Evolutionary conservation across 2,329 filamentous ascomycete species (phyloP).

Genomic region (Clonostachys solani): DNA sequence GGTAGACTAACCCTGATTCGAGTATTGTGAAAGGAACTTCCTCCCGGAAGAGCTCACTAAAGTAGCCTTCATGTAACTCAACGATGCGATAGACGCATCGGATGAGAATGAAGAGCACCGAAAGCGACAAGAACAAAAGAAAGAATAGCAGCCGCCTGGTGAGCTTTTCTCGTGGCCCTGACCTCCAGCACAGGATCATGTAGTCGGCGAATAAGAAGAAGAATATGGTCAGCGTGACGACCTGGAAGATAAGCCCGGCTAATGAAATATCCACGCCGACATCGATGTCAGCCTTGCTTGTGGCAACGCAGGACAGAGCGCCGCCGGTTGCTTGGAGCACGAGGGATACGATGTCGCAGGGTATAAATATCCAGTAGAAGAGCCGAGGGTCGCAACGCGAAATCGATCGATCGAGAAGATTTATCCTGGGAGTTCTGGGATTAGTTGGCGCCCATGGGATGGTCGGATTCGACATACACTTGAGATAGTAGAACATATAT

Average conservation of each 20-base stretch:
- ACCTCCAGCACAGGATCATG: slow-evolving; percentile 10
- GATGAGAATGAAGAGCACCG: slow-evolving; percentile 51
- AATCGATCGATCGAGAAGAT: slow-evolving; percentile 11
- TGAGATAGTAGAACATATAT: slow-evolving; percentile 20
- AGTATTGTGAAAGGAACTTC: slow-evolving; percentile 47
- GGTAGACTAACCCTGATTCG: slow-evolving; percentile 29
- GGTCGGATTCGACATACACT: slow-evolving; percentile 15
- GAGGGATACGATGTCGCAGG: slow-evolving; percentile 44
- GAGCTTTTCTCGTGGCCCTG: slow-evolving; percentile 12
- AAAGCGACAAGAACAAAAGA: slow-evolving; percentile 38
- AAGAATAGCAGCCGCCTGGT: slow-evolving; percentile 39
- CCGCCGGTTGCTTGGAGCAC: slow-evolving; percentile 46
- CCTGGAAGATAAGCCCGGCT: slow-evolving; percentile 42
- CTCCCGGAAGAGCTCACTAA: slow-evolving; percentile 45
- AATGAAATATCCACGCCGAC: slow-evolving; percentile 43
- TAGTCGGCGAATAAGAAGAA: slow-evolving; percentile 33
- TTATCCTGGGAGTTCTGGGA: slow-evolving; percentile 7
- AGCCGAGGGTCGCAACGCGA: slow-evolving; percentile 22
- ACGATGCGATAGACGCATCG: slow-evolving; percentile 55
- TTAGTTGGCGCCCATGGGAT: slow-evolving; percentile 6
- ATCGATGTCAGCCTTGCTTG: slow-evolving; percentile 24
- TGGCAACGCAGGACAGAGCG: slow-evolving; percentile 29
- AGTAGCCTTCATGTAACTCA: slow-evolving; percentile 53
- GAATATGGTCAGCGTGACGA: slow-evolving; percentile 40
- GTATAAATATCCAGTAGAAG: slow-evolving; percentile 33